These are phyloP conservation scores for Astrocystis sublimbata DNA, from an alignment of 495 filamentous ascomycete genomes.

Conservation along the genomic window DNA sequence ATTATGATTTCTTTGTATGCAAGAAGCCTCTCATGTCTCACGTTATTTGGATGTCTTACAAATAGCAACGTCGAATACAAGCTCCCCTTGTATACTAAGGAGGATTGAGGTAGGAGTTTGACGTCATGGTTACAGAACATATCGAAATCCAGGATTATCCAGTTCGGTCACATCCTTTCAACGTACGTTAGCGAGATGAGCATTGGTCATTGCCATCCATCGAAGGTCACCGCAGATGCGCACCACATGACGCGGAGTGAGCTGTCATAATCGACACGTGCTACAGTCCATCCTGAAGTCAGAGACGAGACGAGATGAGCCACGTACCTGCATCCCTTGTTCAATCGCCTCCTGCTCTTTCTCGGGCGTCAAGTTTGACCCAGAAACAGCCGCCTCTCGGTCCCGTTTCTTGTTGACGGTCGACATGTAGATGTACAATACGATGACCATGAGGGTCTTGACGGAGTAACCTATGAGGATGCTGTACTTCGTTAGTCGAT, in stretches of 20 bases:
- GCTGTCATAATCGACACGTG: too few species aligned
- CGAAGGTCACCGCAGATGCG: not conserved
- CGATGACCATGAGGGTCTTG: constrained; percentile 49
- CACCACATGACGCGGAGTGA: not conserved
- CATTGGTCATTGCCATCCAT: not conserved
- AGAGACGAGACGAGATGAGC: too few species aligned
- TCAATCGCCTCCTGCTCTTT: constrained; percentile 53
- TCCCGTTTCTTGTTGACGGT: constrained; percentile 55
- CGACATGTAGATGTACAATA: constrained; percentile 56
- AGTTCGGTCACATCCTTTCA: constrained; percentile 55
- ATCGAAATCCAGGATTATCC: constrained; percentile 58
- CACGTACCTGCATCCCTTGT: constrained; percentile 48
- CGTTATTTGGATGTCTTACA: too few species aligned
- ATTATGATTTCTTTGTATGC: too few species aligned
- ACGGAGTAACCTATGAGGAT: constrained; percentile 56
- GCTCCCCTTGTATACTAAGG: not conserved
- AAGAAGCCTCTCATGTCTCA: too few species aligned
- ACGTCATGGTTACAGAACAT: constrained; percentile 40
- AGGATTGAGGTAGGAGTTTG: not conserved
- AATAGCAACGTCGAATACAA: not conserved
- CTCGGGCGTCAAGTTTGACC: constrained; percentile 27
- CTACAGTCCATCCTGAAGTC: too few species aligned
- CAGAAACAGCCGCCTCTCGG: constrained; percentile 38
- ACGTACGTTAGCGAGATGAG: not conserved
- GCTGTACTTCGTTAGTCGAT: constrained; percentile 9